Conservation (phyloP, 2,329 filamentous ascomycete genomes). For the Sarocladiaceae sp. region DNA sequence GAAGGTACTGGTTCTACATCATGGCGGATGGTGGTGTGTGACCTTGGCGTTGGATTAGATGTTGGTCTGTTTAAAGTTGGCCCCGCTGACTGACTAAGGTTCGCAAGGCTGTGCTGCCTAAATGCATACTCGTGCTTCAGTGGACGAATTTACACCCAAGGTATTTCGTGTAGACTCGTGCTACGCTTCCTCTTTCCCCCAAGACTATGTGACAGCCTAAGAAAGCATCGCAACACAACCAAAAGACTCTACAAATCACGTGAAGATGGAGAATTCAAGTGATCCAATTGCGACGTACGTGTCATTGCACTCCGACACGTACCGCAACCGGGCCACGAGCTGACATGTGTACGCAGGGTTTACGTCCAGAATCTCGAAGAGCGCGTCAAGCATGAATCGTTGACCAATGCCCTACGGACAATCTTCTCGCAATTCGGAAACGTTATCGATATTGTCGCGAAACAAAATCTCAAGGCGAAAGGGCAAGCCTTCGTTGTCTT, state of each 20-base stretch:
- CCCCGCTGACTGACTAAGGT: conserved; percentile 4
- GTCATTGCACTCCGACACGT: conserved; percentile 69
- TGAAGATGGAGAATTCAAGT: conserved; percentile 30
- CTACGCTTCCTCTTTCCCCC: too few species aligned
- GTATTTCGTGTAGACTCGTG: too few species aligned
- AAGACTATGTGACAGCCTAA: too few species aligned
- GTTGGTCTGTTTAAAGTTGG: neutral
- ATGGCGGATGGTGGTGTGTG: too few species aligned
- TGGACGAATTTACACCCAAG: too few species aligned
- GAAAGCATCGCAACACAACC: too few species aligned
- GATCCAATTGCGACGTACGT: conserved; percentile 63
- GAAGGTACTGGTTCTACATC: too few species aligned
- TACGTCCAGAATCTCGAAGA: conserved; percentile 87
- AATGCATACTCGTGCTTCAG: too few species aligned
- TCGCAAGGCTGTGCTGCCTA: neutral
- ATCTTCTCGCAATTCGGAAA: conserved; percentile 88
- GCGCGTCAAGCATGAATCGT: conserved; percentile 74
- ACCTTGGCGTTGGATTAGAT: too few species aligned
- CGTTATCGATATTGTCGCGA: conserved; percentile 80
- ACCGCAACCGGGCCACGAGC: conserved; percentile 26
- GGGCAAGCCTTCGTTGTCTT: conserved; percentile 96
- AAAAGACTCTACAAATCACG: conserved; percentile 2
- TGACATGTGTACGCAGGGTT: conserved; percentile 44
- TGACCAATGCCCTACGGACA: conserved; percentile 68
- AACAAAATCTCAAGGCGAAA: conserved; percentile 86